Evolutionary conservation across 2,329 filamentous ascomycete species (phyloP).

Genomic region (Clonostachys rosea): DNA sequence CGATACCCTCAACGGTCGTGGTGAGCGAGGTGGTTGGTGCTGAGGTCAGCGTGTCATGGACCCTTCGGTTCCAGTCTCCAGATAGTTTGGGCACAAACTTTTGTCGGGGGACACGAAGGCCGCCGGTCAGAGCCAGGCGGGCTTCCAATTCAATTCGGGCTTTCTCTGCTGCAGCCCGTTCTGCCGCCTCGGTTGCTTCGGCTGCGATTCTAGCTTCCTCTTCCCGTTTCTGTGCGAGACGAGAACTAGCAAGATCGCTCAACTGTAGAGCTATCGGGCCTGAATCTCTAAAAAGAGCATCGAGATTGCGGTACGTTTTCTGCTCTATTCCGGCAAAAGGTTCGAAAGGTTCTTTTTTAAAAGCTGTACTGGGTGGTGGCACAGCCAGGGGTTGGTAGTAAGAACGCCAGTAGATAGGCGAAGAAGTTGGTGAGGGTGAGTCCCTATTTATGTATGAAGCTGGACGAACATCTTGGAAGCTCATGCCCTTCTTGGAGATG

Average conservation of each 20-base stretch:
- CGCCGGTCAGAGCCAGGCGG: constrained; percentile 19
- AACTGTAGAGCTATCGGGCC: neutral
- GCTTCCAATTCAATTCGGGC: constrained; percentile 14
- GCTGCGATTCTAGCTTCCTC: constrained; percentile 12
- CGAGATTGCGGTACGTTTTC: neutral
- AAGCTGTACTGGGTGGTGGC: too few species aligned
- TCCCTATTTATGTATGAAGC: too few species aligned
- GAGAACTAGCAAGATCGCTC: neutral
- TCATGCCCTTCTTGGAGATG: too few species aligned
- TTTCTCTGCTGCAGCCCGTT: constrained; percentile 13
- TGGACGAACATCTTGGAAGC: too few species aligned
- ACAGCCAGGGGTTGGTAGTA: too few species aligned
- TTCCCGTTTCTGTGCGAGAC: constrained; percentile 8
- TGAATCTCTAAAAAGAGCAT: neutral
- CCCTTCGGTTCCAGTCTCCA: constrained; percentile 15
- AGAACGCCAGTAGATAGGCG: too few species aligned
- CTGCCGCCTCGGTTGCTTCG: constrained; percentile 12
- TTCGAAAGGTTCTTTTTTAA: constrained; percentile 40
- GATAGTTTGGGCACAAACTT: constrained; percentile 19
- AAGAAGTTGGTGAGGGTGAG: too few species aligned
- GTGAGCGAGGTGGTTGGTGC: constrained; percentile 28
- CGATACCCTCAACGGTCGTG: constrained; percentile 41
- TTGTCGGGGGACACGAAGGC: constrained; percentile 18
- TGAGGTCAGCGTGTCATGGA: constrained; percentile 23
- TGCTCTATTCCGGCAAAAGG: constrained; percentile 62